These are phyloP conservation scores for Forsythia suspensa DNA, from an alignment of 257 asterid genomes.

Conservation along the genomic window DNA sequence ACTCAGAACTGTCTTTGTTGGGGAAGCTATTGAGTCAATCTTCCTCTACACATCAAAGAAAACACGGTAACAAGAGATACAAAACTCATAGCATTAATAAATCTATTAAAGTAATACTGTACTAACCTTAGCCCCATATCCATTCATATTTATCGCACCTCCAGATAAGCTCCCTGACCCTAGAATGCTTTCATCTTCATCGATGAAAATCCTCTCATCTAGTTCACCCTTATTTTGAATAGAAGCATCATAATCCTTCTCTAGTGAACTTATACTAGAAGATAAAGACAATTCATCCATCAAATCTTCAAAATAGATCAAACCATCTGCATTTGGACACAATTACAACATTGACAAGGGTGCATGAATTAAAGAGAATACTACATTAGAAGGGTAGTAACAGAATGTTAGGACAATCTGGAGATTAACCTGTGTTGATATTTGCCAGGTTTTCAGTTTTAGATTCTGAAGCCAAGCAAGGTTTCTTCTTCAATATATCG, in stretches of 20 bases:
- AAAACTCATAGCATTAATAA: not conserved
- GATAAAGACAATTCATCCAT: constrained; percentile 67
- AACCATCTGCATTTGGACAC: constrained; percentile 63
- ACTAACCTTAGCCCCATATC: constrained; percentile 53
- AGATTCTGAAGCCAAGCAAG: constrained; percentile 63
- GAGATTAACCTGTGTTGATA: constrained; percentile 59
- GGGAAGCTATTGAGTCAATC: constrained; percentile 71
- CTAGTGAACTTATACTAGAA: constrained; percentile 54
- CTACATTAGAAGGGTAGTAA: constrained; percentile 6
- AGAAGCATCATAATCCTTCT: constrained; percentile 66
- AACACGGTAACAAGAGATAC: constrained; percentile 18
- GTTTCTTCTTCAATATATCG: constrained; percentile 57
- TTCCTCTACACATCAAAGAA: constrained; percentile 58
- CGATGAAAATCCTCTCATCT: constrained; percentile 84
- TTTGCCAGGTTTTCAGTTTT: constrained; percentile 52
- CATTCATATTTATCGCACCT: constrained; percentile 51
- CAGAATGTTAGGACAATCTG: constrained; percentile 4
- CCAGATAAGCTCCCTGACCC: constrained; percentile 87
- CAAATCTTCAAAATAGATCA: constrained; percentile 72
- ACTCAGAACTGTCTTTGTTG: constrained; percentile 74
- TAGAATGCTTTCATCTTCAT: constrained; percentile 81
- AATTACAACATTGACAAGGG: constrained; percentile 6
- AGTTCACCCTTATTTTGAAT: constrained; percentile 61
- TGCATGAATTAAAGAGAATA: constrained; percentile 6
- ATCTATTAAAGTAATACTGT: constrained; percentile 8